Base-by-base conservation (phyloP, 495 filamentous ascomycete species). In the Xanthoparmelia taractica region DNA sequence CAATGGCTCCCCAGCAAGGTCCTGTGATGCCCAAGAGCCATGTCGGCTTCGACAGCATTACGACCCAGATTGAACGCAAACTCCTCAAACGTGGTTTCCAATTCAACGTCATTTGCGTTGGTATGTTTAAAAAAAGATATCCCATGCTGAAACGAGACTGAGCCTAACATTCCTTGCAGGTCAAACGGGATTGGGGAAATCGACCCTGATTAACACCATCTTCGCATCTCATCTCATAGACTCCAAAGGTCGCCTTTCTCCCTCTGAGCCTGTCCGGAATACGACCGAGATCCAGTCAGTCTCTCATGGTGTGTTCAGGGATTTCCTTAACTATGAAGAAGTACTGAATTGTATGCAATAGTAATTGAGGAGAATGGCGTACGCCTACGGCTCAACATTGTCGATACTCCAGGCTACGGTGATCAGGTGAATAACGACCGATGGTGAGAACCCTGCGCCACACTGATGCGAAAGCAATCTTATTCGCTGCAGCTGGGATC, bases 91-190 rank as follows among this genome's bases (percentile, higher is more conserved):
- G 94, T 74, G 94, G 94, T 69, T 99, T 99, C 77, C 94, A 99
- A 77, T 99, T 99, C 84, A 99, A 99, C 76, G 87, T 99, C 70
- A 99, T 99, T 78, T 97, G 95, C 77, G 94, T 99, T 77, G 94
- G 94, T 98, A 81, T 73, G 93, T 40, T 37, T 60, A 20, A 12
- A 2, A 23, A n/a, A 59, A 48, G 6, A 29, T 17, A 31, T 48
- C 47, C 31, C 41, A 17, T 37, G 2, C 7, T 38, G 31, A 50
- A 57, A 13, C 1, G 48, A 27, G 50, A 23, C 4, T 12, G 31
- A 8, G 57, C 50, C 65, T 63, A 63, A 58, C 25, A 18, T 61
- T 56, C 12, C 37, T 57, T 66, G 64, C 73, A 98, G 94, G 94
- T 69, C 94, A 99, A 81, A 99, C 94, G 68, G 94, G 94, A 68